Evolutionary conservation across 176 grass and related monocot species (phyloP).

Genomic region (Echinochloa phyllopogon): DNA sequence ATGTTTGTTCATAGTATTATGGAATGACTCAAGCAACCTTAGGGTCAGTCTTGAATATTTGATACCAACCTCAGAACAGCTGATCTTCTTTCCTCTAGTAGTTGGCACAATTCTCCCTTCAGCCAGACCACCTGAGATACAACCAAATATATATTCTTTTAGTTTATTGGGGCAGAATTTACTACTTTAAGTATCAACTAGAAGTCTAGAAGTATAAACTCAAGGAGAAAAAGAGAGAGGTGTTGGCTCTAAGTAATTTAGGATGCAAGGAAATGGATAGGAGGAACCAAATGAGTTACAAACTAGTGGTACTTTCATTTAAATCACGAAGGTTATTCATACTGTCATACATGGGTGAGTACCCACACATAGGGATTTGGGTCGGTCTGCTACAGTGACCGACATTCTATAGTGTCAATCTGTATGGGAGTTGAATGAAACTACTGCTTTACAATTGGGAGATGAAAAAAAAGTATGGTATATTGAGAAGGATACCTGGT

Average conservation of each 20-base stretch:
- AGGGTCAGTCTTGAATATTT: constrained; percentile 32
- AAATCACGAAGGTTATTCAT: too few relatives aligned
- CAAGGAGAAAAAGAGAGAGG: constrained; percentile 26
- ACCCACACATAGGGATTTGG: too few relatives aligned
- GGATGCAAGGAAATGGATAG: too few relatives aligned
- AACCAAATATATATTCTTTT: not conserved
- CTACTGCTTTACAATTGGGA: too few relatives aligned
- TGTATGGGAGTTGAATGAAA: too few relatives aligned
- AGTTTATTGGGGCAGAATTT: not conserved
- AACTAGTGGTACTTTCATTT: too few relatives aligned
- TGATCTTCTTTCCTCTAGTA: constrained; percentile 92
- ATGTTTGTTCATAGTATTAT: constrained; percentile 8
- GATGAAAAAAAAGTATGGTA: constrained; percentile 5
- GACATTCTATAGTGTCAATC: too few relatives aligned
- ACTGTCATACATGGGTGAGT: too few relatives aligned
- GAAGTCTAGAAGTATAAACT: constrained; percentile 18
- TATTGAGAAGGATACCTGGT: constrained; percentile 67
- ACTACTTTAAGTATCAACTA: constrained; percentile 20
- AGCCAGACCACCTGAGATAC: constrained; percentile 78
- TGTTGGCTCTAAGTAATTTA: too few relatives aligned
- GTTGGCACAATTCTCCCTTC: constrained; percentile 87
- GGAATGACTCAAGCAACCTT: constrained; percentile 18
- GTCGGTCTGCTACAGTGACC: too few relatives aligned
- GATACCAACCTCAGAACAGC: constrained; percentile 82
- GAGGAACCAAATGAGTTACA: too few relatives aligned